Base-by-base conservation (phyloP, 371 early-diverging fungal genomes). In the Choanephora cucurbitarum region DNA sequence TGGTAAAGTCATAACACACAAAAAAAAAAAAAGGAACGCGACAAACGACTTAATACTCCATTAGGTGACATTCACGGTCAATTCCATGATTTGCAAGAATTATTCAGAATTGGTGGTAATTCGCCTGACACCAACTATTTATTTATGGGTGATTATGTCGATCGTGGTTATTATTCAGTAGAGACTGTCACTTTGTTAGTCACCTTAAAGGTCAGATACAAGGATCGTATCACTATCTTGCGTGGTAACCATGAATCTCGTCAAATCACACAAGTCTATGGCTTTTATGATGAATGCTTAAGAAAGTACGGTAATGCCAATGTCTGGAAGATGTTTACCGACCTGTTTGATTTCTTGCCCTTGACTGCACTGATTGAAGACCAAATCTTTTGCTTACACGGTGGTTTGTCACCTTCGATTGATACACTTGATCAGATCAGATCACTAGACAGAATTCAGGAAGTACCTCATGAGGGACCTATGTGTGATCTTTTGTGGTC, bases 131-230 rank as follows among this genome's bases (percentile, higher is more conserved):
- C 98, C 21, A 96, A 93, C 73, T 99, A 99, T 75, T 86, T 97
- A 57, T 98, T 98, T 71, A 97, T 99, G 97, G 99, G 99, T 21
- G 99, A 99, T 69, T 99, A 97, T 85, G 99, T 99, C 10, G 99
- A 99, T 80, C 87, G 99, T 52, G 99, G 99, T 18, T 98, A 96
- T 75, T 97, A 97, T 80, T 93, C 94, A 65, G 83, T 99, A 52
- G 99, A 99, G 69, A 97, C 99, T 6, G 92, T 99, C 58, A 92
- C 96, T 22, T 68, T 98, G 51, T 74, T 99, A 41, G 85, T 99
- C 67, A 90, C 88, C 18, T 82, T 98, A 55, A 99, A 99, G 81
- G 95, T 96, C 54, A 90, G 86, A 73, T 94, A 95, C 80, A 99
- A 99, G 24, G 95, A 96, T 61, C 93, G 95, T 66, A 93, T 99